These are phyloP conservation scores for Diaporthe aspalathi DNA, from an alignment of 2,329 filamentous ascomycete genomes.

Conservation along the genomic window DNA sequence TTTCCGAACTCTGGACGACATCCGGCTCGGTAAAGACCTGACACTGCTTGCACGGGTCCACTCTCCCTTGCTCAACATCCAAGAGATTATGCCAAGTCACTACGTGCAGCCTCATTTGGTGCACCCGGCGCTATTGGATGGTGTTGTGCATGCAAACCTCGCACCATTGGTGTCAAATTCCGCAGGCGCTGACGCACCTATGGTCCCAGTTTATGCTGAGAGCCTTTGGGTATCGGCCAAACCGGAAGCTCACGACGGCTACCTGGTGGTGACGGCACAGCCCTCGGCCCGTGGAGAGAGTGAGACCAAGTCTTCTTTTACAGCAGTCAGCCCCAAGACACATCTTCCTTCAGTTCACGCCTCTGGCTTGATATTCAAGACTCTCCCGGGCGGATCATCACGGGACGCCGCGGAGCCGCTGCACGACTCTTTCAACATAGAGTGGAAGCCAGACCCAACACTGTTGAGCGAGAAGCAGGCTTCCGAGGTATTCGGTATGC, in stretches of 20 bases:
- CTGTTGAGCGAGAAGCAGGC: constrained; percentile 40
- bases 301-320: constrained; percentile 39
- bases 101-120: constrained; percentile 40
- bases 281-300: constrained; percentile 30
- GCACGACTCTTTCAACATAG: constrained; percentile 40
- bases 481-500: constrained; percentile 37
- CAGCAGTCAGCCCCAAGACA: constrained; percentile 37
- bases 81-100: constrained; percentile 41
- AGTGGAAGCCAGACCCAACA: constrained; percentile 42
- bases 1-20: constrained; percentile 39
- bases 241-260: constrained; percentile 38
- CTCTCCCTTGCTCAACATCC: constrained; percentile 30
- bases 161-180: constrained; percentile 31
- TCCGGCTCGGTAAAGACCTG: constrained; percentile 30
- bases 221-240: constrained; percentile 37
- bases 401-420: constrained; percentile 6
- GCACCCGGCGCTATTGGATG: constrained; percentile 34
- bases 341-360: constrained; percentile 38
- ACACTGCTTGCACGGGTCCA: constrained; percentile 32
- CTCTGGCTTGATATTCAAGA: constrained; percentile 41
- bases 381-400: constrained; percentile 29
- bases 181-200: background rate
- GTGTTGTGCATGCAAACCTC: constrained; percentile 33
- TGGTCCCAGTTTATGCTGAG: constrained; percentile 35
- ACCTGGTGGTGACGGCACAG: constrained; percentile 39